A percentile compares a stretch with the other conserved stretches of the same genome.
phyloP scores from a whole-genome alignment of 495 filamentous ascomycete species.

The Hypoxylon cercidicola region DNA sequence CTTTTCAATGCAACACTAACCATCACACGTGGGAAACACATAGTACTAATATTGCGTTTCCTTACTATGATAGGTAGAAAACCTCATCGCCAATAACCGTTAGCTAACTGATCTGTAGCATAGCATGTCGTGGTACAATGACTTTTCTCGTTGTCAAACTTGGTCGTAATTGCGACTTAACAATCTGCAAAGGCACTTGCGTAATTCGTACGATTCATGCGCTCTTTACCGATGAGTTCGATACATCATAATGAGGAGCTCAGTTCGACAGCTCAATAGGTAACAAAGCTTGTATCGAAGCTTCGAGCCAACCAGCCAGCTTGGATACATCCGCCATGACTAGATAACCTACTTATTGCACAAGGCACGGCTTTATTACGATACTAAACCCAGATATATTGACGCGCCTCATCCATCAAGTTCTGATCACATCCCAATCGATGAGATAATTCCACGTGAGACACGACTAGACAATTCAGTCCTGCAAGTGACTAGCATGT shows the following conservation, averaged over 20 bases:
- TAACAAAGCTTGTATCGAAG: constrained; percentile 9
- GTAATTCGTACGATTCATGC: constrained; percentile 34
- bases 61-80: constrained; percentile 13
- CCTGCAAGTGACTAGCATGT: too few relatives aligned
- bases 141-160: constrained; percentile 9
- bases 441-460: too few relatives aligned
- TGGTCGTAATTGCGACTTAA: constrained; percentile 20
- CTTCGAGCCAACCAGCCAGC: too few relatives aligned
- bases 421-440: too few relatives aligned
- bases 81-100: constrained; percentile 1
- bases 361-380: too few relatives aligned
- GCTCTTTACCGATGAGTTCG: not conserved
- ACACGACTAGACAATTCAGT: too few relatives aligned
- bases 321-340: not conserved
- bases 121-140: constrained; percentile 5
- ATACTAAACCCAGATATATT: not conserved
- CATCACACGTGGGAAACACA: constrained; percentile 17
- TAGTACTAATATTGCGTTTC: constrained; percentile 13
- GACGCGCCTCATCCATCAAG: too few relatives aligned
- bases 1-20: constrained; percentile 10
- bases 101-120: constrained; percentile 5
- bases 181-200: constrained; percentile 16
- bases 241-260: constrained; percentile 13
- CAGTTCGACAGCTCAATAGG: not conserved
- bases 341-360: not conserved